Evolutionary conservation across 176 grass and related monocot species (phyloP), one percentile per base, ranked within the genome.

Genomic region (Oryza glaberrima): DNA sequence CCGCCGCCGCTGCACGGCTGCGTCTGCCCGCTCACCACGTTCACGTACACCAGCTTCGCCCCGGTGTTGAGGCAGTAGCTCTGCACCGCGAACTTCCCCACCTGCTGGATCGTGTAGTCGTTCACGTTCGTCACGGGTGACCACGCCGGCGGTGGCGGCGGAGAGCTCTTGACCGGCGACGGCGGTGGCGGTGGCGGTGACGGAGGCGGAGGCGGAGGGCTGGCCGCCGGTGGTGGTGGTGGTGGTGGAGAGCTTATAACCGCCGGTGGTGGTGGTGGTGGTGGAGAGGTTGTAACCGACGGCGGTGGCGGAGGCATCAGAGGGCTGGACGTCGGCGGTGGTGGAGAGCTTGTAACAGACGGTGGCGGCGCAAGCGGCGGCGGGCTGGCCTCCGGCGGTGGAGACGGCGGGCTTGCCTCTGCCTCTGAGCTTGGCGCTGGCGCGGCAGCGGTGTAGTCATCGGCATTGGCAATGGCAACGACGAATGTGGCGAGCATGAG

Each of bases 51-150:
- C 51, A 89, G 44, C 15, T 0, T 6, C 14, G 0, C 17, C 3
- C 3, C 54, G 6, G 54, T 58, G 54, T 20, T 41, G 8, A 89
- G 52, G 11, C 8, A 7, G 70, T 85, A 41, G 38, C 28, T 41
- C 48, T 13, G 40, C 71, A 89, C 88, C 0, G 88, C 82, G 78
- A 89, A 89, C 71, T 30, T 65, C 7, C 36, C 88, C 10, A 89
- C 82, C 65, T 89, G 65, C 71, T 25, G 41, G 71, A 76, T 65
- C 26, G 7, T 17, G 16, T 4, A 32, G 43, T 51, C 71, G 2
- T 85, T 89, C 77, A 81, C 77, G 52, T 89, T 1, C n/a, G 8
- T 6, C 40, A 85, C 87, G 13, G 87, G 23, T 40, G 77, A 49
- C 88, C 82, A 89, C 30, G 30, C 28, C 67, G 47, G 0, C 9